Conservation (phyloP, 768 basidiomycete species). For the Strobilomyces echinocephalus region DNA sequence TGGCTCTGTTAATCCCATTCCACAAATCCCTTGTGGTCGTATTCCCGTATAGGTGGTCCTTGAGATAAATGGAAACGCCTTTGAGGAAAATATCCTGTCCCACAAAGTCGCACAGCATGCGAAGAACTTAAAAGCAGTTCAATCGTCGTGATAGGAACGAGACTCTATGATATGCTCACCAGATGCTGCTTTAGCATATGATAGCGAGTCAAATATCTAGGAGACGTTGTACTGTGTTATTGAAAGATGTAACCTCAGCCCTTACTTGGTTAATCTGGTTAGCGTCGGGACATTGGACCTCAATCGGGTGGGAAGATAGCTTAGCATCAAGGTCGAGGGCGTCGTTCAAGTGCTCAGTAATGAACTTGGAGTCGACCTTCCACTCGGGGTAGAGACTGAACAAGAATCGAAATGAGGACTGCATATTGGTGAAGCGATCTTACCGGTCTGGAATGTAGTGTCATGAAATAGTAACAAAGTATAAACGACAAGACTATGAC, state of each 20-base stretch:
- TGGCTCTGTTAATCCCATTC: constrained; percentile 76
- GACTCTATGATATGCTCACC: constrained; percentile 38
- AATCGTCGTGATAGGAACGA: not conserved
- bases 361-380: constrained; percentile 78
- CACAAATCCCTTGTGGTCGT: constrained; percentile 84
- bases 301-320: constrained; percentile 86
- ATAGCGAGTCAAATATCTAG: constrained; percentile 88
- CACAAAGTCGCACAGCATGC: constrained; percentile 87
- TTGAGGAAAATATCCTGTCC: constrained; percentile 85
- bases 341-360: constrained; percentile 67
- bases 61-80: constrained; percentile 89
- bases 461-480: constrained; percentile 11
- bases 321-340: constrained; percentile 83
- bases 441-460: constrained; percentile 47
- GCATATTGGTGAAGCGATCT: constrained; percentile 11
- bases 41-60: constrained; percentile 80
- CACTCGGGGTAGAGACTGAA: constrained; percentile 76
- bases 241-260: not conserved
- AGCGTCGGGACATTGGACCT: constrained; percentile 85
- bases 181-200: constrained; percentile 81
- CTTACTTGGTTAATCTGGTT: constrained; percentile 73
- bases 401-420: constrained; percentile 1
- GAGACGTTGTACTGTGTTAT: not conserved
- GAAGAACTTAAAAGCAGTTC: constrained; percentile 57
- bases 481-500: constrained; percentile 14